phyloP scores from a whole-genome alignment of 257 asterid genomes.

The Solanum lycopersicoides region DNA sequence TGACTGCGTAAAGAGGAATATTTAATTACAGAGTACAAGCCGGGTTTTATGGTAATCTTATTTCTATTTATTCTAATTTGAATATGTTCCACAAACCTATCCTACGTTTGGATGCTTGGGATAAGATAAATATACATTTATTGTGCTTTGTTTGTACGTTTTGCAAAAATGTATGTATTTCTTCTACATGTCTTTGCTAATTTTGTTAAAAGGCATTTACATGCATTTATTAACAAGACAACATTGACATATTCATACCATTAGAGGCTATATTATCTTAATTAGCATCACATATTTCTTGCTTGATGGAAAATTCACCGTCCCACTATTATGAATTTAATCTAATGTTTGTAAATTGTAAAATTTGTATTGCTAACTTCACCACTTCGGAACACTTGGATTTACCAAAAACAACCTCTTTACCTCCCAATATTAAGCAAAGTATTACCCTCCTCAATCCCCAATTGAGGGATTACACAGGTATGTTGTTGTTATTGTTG shows the following conservation, averaged over 20 bases:
- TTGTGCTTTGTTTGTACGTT: background rate
- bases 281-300: background rate
- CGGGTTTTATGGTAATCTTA: background rate
- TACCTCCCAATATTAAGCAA: background rate
- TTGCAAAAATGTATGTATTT: background rate
- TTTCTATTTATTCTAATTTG: background rate
- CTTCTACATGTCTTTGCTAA: background rate
- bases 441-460: background rate
- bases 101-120: background rate
- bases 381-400: background rate
- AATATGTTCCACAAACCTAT: background rate
- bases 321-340: background rate
- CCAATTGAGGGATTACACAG: no score
- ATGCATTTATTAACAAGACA: background rate
- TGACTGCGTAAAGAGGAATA: background rate
- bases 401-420: background rate
- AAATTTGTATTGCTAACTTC: background rate
- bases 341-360: background rate
- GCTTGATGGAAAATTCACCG: background rate
- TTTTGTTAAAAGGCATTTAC: background rate
- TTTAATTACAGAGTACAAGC: background rate
- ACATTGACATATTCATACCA: background rate
- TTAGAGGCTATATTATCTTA: background rate
- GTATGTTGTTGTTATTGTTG: no score
- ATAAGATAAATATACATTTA: background rate